Conservation (phyloP, 1,284 basidiomycete species). For the Cutaneotrichosporon cavernicola region DNA sequence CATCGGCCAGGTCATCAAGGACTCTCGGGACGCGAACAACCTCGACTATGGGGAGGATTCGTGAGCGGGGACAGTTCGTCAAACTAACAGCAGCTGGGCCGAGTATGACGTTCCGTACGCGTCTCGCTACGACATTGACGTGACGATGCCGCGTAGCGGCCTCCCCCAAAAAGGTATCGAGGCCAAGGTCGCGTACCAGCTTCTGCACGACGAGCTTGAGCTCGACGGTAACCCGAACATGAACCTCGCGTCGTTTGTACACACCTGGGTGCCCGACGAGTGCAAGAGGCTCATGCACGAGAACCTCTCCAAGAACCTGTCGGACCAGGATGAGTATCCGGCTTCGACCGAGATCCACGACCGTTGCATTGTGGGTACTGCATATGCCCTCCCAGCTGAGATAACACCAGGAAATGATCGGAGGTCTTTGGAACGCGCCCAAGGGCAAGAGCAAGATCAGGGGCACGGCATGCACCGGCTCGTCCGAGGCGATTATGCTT, state of each 20-base stretch:
- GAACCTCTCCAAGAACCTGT: slow-evolving; percentile 84
- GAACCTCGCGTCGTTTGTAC: slow-evolving; percentile 75
- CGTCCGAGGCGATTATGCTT: slow-evolving; percentile 86
- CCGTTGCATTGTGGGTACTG: slow-evolving; percentile 59
- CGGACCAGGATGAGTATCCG: slow-evolving; percentile 90
- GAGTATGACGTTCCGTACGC: slow-evolving; percentile 45
- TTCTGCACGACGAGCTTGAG: slow-evolving; percentile 78
- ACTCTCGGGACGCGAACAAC: slow-evolving; percentile 11
- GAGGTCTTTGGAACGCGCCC: slow-evolving; percentile 90
- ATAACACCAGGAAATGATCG: slow-evolving; percentile 65
- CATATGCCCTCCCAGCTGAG: not conserved
- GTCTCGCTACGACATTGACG: slow-evolving; percentile 44
- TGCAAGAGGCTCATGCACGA: slow-evolving; percentile 73
- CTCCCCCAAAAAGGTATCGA: slow-evolving; percentile 53
- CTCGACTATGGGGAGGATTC: not conserved
- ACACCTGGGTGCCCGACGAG: slow-evolving; percentile 66
- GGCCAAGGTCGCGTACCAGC: slow-evolving; percentile 63
- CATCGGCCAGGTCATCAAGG: slow-evolving; percentile 46
- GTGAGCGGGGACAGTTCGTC: not conserved
- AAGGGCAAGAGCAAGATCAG: slow-evolving; percentile 59
- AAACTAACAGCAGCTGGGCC: slow-evolving; percentile 27
- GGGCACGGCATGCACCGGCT: slow-evolving; percentile 91
- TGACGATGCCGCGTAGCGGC: slow-evolving; percentile 50
- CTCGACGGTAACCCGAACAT: slow-evolving; percentile 75
- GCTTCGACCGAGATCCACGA: slow-evolving; percentile 70